A percentile compares a stretch with the other conserved stretches of the same genome.
Evolutionary conservation across 176 grass and related monocot genomes (phyloP).

Genomic region (Aegilops umbellulata): DNA sequence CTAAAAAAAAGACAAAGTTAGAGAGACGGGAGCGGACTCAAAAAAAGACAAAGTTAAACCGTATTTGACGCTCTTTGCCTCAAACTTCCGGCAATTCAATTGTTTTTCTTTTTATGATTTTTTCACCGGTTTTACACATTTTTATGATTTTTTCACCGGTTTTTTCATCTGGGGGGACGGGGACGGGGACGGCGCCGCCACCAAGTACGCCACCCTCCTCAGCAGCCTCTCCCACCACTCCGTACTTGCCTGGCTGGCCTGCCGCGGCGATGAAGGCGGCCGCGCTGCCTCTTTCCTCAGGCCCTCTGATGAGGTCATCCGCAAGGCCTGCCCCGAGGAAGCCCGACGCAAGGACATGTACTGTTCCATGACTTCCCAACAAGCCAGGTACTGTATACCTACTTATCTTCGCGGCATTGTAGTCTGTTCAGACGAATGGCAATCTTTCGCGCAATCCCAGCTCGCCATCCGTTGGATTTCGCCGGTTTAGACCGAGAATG

Average conservation of each 20-base stretch:
- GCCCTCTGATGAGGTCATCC: not conserved
- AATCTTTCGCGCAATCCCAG: not conserved
- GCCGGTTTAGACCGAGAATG: not conserved
- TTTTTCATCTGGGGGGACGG: not conserved
- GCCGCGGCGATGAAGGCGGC: constrained; percentile 18
- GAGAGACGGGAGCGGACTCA: too few species aligned
- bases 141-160: too few species aligned
- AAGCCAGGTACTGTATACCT: not conserved
- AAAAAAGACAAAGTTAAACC: too few species aligned
- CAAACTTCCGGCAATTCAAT: too few species aligned
- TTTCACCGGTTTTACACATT: too few species aligned
- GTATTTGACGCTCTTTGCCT: too few species aligned
- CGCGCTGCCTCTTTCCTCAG: not conserved
- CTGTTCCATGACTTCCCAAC: constrained; percentile 8
- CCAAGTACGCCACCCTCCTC: not conserved
- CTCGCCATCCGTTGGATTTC: not conserved
- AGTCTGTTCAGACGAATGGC: too few species aligned
- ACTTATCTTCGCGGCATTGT: not conserved
- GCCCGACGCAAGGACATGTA: constrained; percentile 1
- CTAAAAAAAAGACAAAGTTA: too few species aligned
- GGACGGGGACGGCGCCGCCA: not conserved
- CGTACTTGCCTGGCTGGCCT: not conserved
- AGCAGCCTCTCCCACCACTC: not conserved
- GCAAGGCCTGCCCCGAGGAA: not conserved
- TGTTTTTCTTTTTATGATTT: too few species aligned